A percentile compares a stretch with the other conserved stretches of the same genome.
Conservation (phyloP, 1,139 yeast genomes). For the Pichia sp. region DNA sequence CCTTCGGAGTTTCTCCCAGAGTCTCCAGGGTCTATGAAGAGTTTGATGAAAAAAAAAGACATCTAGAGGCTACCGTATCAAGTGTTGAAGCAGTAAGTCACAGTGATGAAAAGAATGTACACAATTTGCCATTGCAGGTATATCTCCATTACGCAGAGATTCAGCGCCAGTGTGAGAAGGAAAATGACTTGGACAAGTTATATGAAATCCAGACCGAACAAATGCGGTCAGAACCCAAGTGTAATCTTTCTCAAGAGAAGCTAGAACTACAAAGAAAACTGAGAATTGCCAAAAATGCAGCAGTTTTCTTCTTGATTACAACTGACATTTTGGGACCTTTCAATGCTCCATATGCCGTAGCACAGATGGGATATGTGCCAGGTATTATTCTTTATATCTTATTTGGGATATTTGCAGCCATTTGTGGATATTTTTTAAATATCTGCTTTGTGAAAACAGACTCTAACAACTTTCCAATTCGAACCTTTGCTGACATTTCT, state of each 20-base stretch:
- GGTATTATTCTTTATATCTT: neutral
- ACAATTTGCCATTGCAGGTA: neutral
- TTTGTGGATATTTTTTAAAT: neutral
- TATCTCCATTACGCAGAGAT: neutral
- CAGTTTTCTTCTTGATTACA: neutral
- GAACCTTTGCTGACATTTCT: neutral
- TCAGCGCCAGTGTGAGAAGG: neutral
- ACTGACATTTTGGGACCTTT: neutral
- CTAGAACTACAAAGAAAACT: neutral
- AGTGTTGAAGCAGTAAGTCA: neutral
- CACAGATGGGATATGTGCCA: neutral
- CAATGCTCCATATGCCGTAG: neutral
- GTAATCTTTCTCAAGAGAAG: neutral
- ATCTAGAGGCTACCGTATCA: neutral
- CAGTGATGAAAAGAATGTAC: neutral
- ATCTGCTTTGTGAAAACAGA: neutral
- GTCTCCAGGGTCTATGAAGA: neutral
- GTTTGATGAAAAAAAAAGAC: neutral
- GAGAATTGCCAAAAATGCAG: neutral
- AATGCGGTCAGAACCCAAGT: neutral
- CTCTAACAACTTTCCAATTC: neutral
- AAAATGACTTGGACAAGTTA: neutral
- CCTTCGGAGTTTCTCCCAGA: neutral
- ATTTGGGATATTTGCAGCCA: neutral
- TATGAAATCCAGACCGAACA: neutral